Conservation (phyloP, 768 basidiomycete genomes). For the Tubosaeta sp. region DNA sequence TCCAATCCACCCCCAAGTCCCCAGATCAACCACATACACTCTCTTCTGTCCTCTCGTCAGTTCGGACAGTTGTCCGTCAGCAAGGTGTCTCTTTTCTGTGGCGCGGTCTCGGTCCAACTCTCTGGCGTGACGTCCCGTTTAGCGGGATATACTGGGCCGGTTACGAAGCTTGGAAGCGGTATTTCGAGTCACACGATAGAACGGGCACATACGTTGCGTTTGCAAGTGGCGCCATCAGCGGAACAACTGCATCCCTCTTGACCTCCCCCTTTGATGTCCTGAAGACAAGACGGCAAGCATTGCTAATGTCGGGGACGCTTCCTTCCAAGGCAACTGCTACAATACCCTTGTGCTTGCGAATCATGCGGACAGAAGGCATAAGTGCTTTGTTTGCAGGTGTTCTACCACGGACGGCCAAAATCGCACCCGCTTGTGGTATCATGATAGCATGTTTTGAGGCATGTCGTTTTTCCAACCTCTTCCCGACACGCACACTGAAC, state of each 20-base stretch:
- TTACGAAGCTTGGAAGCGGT: slow-evolving; percentile 79
- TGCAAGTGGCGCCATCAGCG: slow-evolving; percentile 85
- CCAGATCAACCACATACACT: slow-evolving; percentile 72
- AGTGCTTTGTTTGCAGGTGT: slow-evolving; percentile 80
- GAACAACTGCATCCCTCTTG: slow-evolving; percentile 78
- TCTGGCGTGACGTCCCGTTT: slow-evolving; percentile 98
- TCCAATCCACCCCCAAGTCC: slow-evolving; percentile 81
- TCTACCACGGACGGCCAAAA: slow-evolving; percentile 86
- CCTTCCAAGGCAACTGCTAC: slow-evolving; percentile 42
- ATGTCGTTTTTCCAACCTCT: slow-evolving; percentile 13
- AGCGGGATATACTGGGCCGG: slow-evolving; percentile 96
- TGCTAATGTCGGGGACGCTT: slow-evolving; percentile 58
- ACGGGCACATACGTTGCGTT: slow-evolving; percentile 72
- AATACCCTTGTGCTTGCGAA: slow-evolving; percentile 60
- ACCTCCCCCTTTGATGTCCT: slow-evolving; percentile 97
- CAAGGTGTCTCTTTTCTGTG: slow-evolving; percentile 74
- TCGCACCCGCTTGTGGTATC: slow-evolving; percentile 95
- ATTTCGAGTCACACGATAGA: slow-evolving; percentile 49
- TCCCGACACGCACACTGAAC: slow-evolving; percentile 13
- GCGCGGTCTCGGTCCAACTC: slow-evolving; percentile 86
- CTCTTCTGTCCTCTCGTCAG: slow-evolving; percentile 62
- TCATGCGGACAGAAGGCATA: slow-evolving; percentile 75
- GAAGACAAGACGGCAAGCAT: slow-evolving; percentile 89
- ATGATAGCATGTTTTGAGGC: slow-evolving; percentile 98
- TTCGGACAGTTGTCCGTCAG: slow-evolving; percentile 53